Conservation (phyloP, 192 early-diverging fungal genomes). For the Gamsiella multidivaricata region DNA sequence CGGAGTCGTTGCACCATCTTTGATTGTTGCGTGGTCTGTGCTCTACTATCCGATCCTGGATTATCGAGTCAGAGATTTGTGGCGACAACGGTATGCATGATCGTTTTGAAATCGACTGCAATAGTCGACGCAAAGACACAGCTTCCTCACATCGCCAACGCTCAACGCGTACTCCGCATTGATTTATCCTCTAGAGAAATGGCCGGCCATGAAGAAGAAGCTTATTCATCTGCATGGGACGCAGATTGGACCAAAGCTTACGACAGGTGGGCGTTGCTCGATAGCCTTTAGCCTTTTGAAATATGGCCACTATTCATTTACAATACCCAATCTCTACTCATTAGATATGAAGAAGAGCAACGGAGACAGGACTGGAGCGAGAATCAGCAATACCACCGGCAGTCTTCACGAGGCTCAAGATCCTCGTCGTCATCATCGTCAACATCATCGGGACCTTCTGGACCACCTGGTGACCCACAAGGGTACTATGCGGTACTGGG, state of each 20-base stretch:
- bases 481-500: constrained; percentile 59
- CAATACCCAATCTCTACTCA: too few relatives aligned
- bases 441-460: constrained; percentile 1
- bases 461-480: constrained; percentile 47
- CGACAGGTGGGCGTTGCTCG: constrained; percentile 39
- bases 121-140: not conserved
- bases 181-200: constrained; percentile 38
- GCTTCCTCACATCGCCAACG: not conserved
- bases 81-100: constrained; percentile 42
- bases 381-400: constrained; percentile 41
- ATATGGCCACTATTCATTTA: too few relatives aligned
- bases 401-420: constrained; percentile 19
- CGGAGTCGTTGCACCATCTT: constrained; percentile 57
- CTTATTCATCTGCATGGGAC: constrained; percentile 54
- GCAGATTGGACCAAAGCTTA: constrained; percentile 61
- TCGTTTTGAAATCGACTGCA: not conserved
- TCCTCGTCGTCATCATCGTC: constrained; percentile 14
- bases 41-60: constrained; percentile 65
- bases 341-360: constrained; percentile 52
- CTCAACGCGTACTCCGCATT: not conserved
- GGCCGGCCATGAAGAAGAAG: constrained; percentile 48
- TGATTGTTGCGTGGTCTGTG: constrained; percentile 56
- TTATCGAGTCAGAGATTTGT: constrained; percentile 50
- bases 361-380: constrained; percentile 48
- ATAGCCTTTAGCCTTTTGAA: too few relatives aligned